Conservation (phyloP, 2,329 filamentous ascomycete genomes). For the Hymenoscyphus scutula region DNA sequence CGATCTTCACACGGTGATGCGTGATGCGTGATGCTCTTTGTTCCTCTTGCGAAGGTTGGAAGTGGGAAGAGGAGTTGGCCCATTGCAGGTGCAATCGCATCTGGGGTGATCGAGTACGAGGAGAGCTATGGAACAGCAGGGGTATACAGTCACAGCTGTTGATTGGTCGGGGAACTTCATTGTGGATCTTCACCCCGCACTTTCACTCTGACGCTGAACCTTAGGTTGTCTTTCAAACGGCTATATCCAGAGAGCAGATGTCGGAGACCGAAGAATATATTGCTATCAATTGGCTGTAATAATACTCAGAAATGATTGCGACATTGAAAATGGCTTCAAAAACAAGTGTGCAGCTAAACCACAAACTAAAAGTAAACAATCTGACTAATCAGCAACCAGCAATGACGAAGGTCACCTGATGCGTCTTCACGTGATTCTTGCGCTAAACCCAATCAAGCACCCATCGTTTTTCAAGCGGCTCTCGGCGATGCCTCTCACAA, state of each 20-base stretch:
- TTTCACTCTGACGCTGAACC: conserved; percentile 11
- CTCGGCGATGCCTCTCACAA: conserved; percentile 15
- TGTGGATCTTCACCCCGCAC: conserved; percentile 23
- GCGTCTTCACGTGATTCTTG: neutral
- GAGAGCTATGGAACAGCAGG: conserved; percentile 4
- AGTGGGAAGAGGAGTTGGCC: neutral
- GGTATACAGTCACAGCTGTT: neutral
- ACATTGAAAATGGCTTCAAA: no score
- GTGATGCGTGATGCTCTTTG: conserved; percentile 6
- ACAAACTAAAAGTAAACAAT: neutral
- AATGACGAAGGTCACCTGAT: conserved; percentile 2
- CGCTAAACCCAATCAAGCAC: conserved; percentile 3
- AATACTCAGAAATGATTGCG: neutral
- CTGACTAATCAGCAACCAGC: neutral
- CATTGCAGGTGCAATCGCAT: neutral
- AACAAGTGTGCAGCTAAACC: neutral
- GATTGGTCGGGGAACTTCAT: conserved; percentile 7
- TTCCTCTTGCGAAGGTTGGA: neutral
- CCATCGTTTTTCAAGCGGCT: conserved; percentile 18
- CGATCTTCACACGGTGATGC: no score
- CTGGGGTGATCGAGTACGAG: conserved; percentile 6
- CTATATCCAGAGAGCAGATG: neutral
- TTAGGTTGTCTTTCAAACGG: neutral
- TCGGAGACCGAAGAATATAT: neutral
- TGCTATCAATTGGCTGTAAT: neutral